Base-by-base conservation (phyloP, 164 flowering plant species). In the Nymphaea colorata region DNA sequence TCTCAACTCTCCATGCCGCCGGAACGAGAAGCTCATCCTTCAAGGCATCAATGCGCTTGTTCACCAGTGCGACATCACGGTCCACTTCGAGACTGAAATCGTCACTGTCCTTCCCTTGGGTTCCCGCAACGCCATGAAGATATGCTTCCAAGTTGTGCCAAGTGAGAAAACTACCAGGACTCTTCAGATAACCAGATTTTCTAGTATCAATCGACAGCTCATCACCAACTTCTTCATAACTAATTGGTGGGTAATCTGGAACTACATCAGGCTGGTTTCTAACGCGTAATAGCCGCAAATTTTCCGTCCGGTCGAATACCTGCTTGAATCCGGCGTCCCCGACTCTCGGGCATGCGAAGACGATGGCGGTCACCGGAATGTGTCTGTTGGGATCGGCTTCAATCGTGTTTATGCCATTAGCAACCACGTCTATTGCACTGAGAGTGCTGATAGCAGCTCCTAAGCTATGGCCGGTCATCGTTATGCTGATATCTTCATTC, bases 111-210 rank as follows among this genome's bases (percentile, higher is more conserved):
- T 44, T 4, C 17, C 93, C 86, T 36, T 81, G 84, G 17, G 82
- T 71, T 17, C 94, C 94, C 0, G 94, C 91, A 45, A 88, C 86
- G 47, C 93, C 95, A 75, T 91, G 97, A 74, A 91, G 62, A 61
- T 89, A 81, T 0, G 59, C 81, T 73, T 91, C 93, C 78, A 86
- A 66, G 71, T 72, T 83, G 71, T 89, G 97, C 86, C 84, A 82
- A 25, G 59, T 76, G 0, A 18, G 1, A 3, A 77, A 6, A 64
- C 69, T 75, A n/a, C 86, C 89, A 0, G 89, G 85, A 10, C 76
- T 72, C 75, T 86, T 91, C 76, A 91, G 67, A 75, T 80, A 87
- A 11, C 65, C 18, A 0, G 97, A 91, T 66, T 82, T 81, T 0
- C 67, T 67, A 0, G 95, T 86, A 47, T 91, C 86, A 7, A 91